These are phyloP conservation scores for Chaetomium globosum DNA, from an alignment of 2,329 filamentous ascomycete genomes.

Conservation along the genomic window DNA sequence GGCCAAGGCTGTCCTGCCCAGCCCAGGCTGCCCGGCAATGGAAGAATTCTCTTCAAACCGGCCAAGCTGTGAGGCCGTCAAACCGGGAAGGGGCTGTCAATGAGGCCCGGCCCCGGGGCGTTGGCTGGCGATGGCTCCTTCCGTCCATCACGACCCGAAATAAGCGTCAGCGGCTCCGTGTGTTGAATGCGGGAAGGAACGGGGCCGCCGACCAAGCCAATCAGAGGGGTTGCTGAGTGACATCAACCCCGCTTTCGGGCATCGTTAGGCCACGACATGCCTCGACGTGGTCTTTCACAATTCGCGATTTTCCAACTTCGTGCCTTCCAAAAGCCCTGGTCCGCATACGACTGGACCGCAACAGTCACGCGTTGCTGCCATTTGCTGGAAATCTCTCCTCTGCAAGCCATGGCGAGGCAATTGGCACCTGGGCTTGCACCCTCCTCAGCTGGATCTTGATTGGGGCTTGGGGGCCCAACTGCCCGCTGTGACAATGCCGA, in stretches of 20 bases:
- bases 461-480: slow-evolving; percentile 26
- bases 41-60: slow-evolving; percentile 3
- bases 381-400: slow-evolving; percentile 17
- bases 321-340: slow-evolving; percentile 15
- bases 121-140: slow-evolving; percentile 22
- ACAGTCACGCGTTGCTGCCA: slow-evolving; percentile 1
- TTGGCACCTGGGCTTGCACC: neutral
- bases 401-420: slow-evolving; percentile 14
- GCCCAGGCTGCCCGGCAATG: slow-evolving; percentile 19
- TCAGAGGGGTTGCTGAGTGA: slow-evolving; percentile 6
- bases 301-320: slow-evolving; percentile 27
- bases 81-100: slow-evolving; percentile 1
- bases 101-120: slow-evolving; percentile 8
- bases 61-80: neutral
- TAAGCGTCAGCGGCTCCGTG: slow-evolving; percentile 32
- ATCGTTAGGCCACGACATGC: slow-evolving; percentile 35
- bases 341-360: neutral
- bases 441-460: slow-evolving; percentile 5
- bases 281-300: slow-evolving; percentile 34
- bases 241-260: slow-evolving; percentile 32
- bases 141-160: slow-evolving; percentile 30
- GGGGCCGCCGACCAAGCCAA: slow-evolving; percentile 33
- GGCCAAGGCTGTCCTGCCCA: slow-evolving; percentile 12
- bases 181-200: slow-evolving; percentile 19
- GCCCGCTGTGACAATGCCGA: neutral